phyloP scores from a whole-genome alignment of 2,329 filamentous ascomycete species.

The Colletotrichum gigasporum region DNA sequence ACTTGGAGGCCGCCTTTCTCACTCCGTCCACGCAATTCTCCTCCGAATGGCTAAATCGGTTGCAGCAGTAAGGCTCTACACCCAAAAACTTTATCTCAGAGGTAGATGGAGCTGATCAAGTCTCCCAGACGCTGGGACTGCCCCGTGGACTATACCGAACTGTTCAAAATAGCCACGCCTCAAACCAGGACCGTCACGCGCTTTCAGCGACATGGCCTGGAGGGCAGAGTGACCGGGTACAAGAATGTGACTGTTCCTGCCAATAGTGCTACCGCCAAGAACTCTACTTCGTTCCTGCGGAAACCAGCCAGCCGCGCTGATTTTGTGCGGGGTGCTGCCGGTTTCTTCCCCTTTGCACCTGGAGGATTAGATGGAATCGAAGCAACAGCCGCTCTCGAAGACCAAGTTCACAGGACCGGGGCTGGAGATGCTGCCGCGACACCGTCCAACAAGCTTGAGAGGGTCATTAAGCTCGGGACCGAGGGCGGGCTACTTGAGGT shows the following conservation, averaged over 20 bases:
- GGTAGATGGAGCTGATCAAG: not conserved
- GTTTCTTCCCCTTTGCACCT: conserved; percentile 93
- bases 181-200: conserved; percentile 95
- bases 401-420: conserved; percentile 67
- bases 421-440: conserved; percentile 52
- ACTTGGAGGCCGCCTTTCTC: conserved; percentile 81
- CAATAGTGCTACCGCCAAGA: conserved; percentile 90
- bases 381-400: conserved; percentile 84
- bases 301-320: conserved; percentile 89
- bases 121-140: conserved; percentile 74
- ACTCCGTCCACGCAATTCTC: conserved; percentile 83
- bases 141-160: conserved; percentile 80
- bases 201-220: conserved; percentile 89
- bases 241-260: conserved; percentile 92
- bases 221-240: conserved; percentile 93
- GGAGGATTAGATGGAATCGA: conserved; percentile 90
- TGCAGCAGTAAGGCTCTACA: conserved; percentile 73
- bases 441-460: conserved; percentile 70
- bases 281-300: conserved; percentile 87
- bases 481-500: conserved; percentile 83
- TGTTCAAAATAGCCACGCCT: conserved; percentile 88
- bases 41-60: conserved; percentile 83
- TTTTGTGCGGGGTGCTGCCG: conserved; percentile 91
- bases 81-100: not conserved
- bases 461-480: conserved; percentile 83